Evolutionary conservation across 1,139 yeast genomes (phyloP).

Genomic region (Geotrichum macrosporum): DNA sequence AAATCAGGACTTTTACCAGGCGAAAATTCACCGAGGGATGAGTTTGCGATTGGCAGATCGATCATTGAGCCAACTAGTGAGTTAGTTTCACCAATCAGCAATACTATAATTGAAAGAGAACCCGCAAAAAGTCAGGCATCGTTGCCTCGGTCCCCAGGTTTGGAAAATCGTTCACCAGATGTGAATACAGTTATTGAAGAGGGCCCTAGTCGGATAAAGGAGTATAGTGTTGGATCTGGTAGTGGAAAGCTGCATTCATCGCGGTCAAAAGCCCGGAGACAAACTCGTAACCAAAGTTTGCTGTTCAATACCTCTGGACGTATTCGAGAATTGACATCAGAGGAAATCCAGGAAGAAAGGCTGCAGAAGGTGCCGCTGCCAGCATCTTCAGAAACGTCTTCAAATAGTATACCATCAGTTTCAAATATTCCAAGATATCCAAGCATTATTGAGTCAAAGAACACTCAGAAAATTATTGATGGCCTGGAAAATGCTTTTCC

Average conservation of each 20-base stretch:
- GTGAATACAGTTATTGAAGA: too few relatives aligned
- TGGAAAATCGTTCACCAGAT: too few relatives aligned
- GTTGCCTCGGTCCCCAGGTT: too few relatives aligned
- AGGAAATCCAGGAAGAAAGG: not conserved
- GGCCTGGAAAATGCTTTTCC: too few relatives aligned
- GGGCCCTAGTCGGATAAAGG: not conserved
- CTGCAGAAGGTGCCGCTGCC: not conserved
- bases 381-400: not conserved
- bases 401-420: not conserved
- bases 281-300: not conserved
- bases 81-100: constrained; percentile 5
- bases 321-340: constrained; percentile 14
- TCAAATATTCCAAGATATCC: not conserved
- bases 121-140: not conserved
- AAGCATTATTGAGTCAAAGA: not conserved
- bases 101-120: constrained; percentile 3
- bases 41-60: not conserved
- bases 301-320: constrained; percentile 11
- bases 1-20: too few relatives aligned
- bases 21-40: not conserved
- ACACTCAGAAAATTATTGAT: not conserved
- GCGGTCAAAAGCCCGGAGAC: constrained; percentile 23
- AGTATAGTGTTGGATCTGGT: not conserved
- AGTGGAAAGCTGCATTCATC: constrained; percentile 21
- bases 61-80: not conserved